Evolutionary conservation across 2,329 filamentous ascomycete genomes (phyloP).

Genomic region (Neodidymelliopsis sp.): DNA sequence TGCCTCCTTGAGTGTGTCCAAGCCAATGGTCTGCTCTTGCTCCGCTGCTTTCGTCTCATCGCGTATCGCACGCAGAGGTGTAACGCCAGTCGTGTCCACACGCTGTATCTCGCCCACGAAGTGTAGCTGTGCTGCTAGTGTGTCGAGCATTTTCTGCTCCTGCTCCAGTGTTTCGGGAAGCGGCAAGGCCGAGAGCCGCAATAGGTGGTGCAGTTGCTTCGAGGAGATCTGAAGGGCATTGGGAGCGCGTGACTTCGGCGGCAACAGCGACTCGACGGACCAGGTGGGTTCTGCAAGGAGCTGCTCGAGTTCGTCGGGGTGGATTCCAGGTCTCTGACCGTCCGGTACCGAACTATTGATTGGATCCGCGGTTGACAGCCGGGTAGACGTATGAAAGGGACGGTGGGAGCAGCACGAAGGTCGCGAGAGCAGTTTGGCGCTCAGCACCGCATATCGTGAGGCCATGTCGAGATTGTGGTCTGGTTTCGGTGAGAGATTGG

Average conservation of each 20-base stretch:
- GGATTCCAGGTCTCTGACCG: slow-evolving; percentile 22
- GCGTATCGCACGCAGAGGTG: slow-evolving; percentile 78
- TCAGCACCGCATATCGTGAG: slow-evolving; percentile 7
- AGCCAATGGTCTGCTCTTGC: slow-evolving; percentile 64
- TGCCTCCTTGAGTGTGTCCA: slow-evolving; percentile 64
- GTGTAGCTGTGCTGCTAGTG: slow-evolving; percentile 80
- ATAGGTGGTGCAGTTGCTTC: slow-evolving; percentile 78
- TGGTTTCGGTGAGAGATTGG: too few species aligned
- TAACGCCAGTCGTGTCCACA: slow-evolving; percentile 75
- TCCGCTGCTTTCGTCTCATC: slow-evolving; percentile 73
- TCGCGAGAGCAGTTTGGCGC: slow-evolving; percentile 8
- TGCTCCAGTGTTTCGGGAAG: slow-evolving; percentile 68
- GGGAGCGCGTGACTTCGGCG: slow-evolving; percentile 48
- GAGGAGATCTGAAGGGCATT: slow-evolving; percentile 62
- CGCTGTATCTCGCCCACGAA: slow-evolving; percentile 89
- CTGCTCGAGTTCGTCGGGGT: slow-evolving; percentile 44
- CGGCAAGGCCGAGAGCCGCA: slow-evolving; percentile 88
- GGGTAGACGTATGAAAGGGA: slow-evolving; percentile 13
- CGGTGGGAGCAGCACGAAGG: slow-evolving; percentile 9
- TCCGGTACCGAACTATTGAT: not conserved
- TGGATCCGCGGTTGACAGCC: not conserved
- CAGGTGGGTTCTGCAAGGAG: slow-evolving; percentile 75
- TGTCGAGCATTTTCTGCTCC: slow-evolving; percentile 74
- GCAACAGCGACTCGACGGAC: slow-evolving; percentile 81
- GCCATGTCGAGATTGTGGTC: slow-evolving; percentile 20